phyloP scores from a whole-genome alignment of 768 basidiomycete species.

The Pilatotrama ljubarskyi region DNA sequence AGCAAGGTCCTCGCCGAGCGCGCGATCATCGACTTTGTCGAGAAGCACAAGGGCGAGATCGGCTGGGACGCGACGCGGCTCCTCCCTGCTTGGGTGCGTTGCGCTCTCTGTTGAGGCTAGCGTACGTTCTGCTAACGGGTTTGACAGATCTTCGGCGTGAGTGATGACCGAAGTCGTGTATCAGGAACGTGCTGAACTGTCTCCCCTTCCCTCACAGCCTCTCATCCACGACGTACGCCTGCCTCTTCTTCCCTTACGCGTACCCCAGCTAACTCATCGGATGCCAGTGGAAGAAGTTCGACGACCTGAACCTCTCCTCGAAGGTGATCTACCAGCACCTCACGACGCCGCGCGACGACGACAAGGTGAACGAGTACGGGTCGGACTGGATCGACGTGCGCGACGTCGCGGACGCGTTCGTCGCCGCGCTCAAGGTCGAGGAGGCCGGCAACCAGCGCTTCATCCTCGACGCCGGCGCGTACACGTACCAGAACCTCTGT shows the following conservation, averaged over 20 bases:
- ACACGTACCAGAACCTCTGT: constrained; percentile 22
- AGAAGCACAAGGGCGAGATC: constrained; percentile 1
- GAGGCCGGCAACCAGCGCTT: constrained; percentile 41
- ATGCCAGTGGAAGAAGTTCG: constrained; percentile 1
- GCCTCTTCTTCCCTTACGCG: too few relatives aligned
- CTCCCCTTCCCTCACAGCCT: neutral
- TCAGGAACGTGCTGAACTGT: neutral
- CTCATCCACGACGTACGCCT: constrained; percentile 3
- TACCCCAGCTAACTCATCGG: too few relatives aligned
- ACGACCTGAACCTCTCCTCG: constrained; percentile 11
- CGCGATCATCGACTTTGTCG: constrained; percentile 12
- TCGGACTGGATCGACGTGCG: constrained; percentile 34
- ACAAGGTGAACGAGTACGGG: constrained; percentile 30
- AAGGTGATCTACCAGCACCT: constrained; percentile 39
- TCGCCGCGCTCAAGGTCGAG: constrained; percentile 29
- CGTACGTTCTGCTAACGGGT: constrained; percentile 7
- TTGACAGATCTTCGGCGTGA: constrained; percentile 7
- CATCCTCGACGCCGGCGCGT: constrained; percentile 29
- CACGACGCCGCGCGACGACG: constrained; percentile 39
- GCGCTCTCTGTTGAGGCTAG: constrained; percentile 28
- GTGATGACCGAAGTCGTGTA: neutral
- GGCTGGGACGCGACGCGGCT: constrained; percentile 11
- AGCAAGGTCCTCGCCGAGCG: constrained; percentile 38
- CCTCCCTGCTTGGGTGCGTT: constrained; percentile 29
- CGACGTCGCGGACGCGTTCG: constrained; percentile 35